phyloP scores from a whole-genome alignment of 331 rosid genomes.

The Malus hybrid region DNA sequence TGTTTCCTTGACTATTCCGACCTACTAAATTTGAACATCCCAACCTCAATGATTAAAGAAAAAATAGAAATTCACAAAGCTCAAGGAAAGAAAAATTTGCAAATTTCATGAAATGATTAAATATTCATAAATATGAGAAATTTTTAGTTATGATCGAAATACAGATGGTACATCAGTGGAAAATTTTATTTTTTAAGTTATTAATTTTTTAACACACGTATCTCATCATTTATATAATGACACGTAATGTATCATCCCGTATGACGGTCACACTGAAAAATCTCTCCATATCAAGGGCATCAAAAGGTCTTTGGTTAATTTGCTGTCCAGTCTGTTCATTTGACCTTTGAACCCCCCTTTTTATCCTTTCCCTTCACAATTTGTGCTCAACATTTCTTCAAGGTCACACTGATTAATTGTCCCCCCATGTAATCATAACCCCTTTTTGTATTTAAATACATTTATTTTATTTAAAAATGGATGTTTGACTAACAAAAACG shows the following conservation, averaged over 20 bases:
- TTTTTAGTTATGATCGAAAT: too few species aligned
- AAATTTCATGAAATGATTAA: conserved; percentile 9
- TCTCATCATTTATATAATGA: too few species aligned
- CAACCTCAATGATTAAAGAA: conserved; percentile 15
- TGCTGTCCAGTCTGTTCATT: conserved; percentile 25
- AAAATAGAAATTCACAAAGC: conserved; percentile 20
- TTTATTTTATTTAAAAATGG: not conserved
- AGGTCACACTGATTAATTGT: conserved; percentile 19
- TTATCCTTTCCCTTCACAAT: not conserved
- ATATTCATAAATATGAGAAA: not conserved
- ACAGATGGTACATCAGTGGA: too few species aligned
- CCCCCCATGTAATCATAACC: conserved; percentile 16
- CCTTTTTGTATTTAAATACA: not conserved
- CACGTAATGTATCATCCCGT: too few species aligned
- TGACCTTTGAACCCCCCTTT: conserved; percentile 22
- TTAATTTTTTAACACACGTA: too few species aligned
- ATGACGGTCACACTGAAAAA: too few species aligned
- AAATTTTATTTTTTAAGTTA: too few species aligned
- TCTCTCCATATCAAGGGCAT: not conserved
- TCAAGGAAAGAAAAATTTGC: conserved; percentile 6
- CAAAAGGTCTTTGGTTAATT: conserved; percentile 9
- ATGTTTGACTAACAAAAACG: conserved; percentile 22
- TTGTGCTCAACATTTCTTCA: conserved; percentile 20
- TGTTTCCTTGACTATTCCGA: conserved; percentile 35
- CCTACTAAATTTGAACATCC: conserved; percentile 25